phyloP scores from a whole-genome alignment of 1,284 basidiomycete species.

The Cryptococcus sp. region DNA sequence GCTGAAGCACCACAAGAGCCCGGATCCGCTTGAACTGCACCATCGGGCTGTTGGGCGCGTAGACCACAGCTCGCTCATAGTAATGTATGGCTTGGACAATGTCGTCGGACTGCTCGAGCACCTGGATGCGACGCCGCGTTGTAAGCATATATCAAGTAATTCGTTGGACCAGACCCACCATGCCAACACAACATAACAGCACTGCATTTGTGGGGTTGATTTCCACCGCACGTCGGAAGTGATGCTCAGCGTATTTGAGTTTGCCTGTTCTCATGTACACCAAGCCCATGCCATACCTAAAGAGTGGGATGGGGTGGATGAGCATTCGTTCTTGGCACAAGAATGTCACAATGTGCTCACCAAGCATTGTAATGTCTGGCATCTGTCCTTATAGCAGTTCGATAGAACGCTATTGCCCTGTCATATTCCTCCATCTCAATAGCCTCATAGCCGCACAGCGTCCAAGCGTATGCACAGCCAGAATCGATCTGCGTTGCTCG shows the following conservation, averaged over 20 bases:
- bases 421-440: slow-evolving; percentile 85
- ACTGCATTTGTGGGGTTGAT: slow-evolving; percentile 92
- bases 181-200: slow-evolving; percentile 82
- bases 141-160: too few relatives aligned
- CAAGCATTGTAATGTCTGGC: slow-evolving; percentile 92
- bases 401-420: slow-evolving; percentile 83
- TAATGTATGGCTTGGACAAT: slow-evolving; percentile 69
- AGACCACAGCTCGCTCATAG: slow-evolving; percentile 73
- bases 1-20: slow-evolving; percentile 76
- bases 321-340: too few relatives aligned
- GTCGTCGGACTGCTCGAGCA: slow-evolving; percentile 76
- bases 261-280: slow-evolving; percentile 92
- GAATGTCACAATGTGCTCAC: slow-evolving; percentile 55
- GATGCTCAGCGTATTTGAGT: slow-evolving; percentile 85
- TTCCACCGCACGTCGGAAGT: slow-evolving; percentile 82
- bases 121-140: slow-evolving; percentile 56
- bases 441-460: slow-evolving; percentile 89
- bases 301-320: too few relatives aligned
- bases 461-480: slow-evolving; percentile 85
- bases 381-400: slow-evolving; percentile 83
- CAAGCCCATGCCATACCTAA: slow-evolving; percentile 92
- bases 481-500: slow-evolving; percentile 82
- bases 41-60: slow-evolving; percentile 79
- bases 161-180: slow-evolving; percentile 61
- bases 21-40: slow-evolving; percentile 87